phyloP scores from a whole-genome alignment of 2,329 filamentous ascomycete species.

The Botrytis fragariae region DNA sequence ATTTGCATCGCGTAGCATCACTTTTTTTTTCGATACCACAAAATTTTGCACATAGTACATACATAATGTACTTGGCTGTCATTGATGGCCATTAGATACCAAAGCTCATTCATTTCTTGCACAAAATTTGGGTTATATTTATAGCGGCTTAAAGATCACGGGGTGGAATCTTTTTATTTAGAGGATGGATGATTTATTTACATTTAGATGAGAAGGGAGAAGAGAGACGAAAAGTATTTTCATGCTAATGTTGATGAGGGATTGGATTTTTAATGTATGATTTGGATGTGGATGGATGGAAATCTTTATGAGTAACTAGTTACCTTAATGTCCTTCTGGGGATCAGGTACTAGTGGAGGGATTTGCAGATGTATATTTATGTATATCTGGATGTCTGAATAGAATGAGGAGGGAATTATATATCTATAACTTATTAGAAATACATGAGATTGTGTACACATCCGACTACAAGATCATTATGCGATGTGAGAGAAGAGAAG shows the following conservation, averaged over 20 bases:
- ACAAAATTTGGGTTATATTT: neutral
- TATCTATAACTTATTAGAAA: too few relatives aligned
- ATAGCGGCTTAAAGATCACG: neutral
- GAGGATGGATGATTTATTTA: neutral
- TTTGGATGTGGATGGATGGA: neutral
- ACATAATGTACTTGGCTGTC: neutral
- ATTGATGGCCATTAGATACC: neutral
- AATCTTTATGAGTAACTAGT: neutral
- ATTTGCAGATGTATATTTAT: neutral
- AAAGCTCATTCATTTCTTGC: neutral
- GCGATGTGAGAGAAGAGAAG: too few relatives aligned
- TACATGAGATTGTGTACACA: too few relatives aligned
- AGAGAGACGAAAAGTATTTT: neutral
- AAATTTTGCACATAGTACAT: neutral
- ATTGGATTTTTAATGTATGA: neutral
- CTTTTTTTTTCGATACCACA: neutral
- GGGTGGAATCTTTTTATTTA: neutral
- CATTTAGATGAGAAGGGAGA: neutral
- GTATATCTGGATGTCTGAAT: neutral
- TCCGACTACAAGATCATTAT: too few relatives aligned
- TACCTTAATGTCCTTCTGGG: neutral
- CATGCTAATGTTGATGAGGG: neutral
- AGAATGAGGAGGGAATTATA: neutral
- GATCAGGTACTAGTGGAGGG: neutral
- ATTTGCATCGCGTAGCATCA: neutral